Base-by-base conservation (phyloP, 2,329 filamentous ascomycete species). In the Aspergillus puulaauensis region DNA sequence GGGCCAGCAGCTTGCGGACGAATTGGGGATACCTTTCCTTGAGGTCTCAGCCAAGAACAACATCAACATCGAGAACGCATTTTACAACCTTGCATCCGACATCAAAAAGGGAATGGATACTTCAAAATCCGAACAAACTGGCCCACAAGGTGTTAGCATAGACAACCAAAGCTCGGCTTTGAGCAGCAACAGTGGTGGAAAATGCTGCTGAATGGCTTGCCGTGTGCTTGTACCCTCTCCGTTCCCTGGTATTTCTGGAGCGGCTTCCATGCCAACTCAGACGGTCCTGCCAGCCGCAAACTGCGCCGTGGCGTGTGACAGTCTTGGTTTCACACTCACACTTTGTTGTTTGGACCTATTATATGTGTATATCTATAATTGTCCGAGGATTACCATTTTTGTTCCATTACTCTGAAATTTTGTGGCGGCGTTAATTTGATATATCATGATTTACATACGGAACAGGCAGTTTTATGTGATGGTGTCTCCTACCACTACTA, bases 51-150 rank as follows among this genome's bases (percentile, higher is more conserved):
- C 95, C 64, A 99, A 99, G 85, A 93, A 90, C 82, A 98, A 98
- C 82, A 97, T 96, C 86, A 99, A 99, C 80, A 96, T 99, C 71
- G 95, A 99, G 79, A 93, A 97, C 82, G 95, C 95, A 17, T 99
- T 99, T 76, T 98, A 96, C 82, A 93, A 85, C 75, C 86, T 99
- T 68, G 95, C 95, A 15, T 86, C 90, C 64, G 93, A 98, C 74
- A 98, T 99, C 82, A 99, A 99, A 87, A 96, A 96, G 84, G 88
- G 97, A 76, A 95, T 97, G 78, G 93, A 98, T 76, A 96, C 88
- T 63, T 86, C 88, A 66, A 91, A 93, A 82, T 86, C 86, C 63
- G 90, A 95, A 66, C 83, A 86, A 68, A 77, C 82, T 37, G 76
- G 81, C 35, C 68, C 77, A 37, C 75, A 79, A 61, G 86, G 86